Evolutionary conservation across 345 rosid genomes (phyloP), one percentile per base, ranked within the genome.

Genomic region (Theobroma cacao): DNA sequence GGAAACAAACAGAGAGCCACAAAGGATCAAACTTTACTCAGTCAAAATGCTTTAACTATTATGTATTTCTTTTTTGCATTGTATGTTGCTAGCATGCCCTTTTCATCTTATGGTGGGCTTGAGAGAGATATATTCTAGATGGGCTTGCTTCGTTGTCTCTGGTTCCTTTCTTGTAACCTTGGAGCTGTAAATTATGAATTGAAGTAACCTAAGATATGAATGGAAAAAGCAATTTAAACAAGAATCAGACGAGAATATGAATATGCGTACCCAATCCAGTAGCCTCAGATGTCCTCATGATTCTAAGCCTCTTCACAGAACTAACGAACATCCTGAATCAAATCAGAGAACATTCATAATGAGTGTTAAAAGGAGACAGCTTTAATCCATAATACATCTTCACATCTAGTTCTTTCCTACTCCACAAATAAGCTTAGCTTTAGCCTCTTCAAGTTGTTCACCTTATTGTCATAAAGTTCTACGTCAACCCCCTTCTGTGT

Each of bases 231-330:
- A 67, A 45, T 5, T 40, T 73, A 78, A 64, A 61, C 2, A 56
- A 14, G 62, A 82, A 78, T 47, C 26, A 66, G 26, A 18, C 40
- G 76, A 74, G 77, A 67, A 75, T 15, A 63, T 77, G 81, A 47
- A 74, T 36, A 55, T 82, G 50, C 75, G 70, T 86, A 84, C 94
- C 91, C 40, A 89, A 81, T 80, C 98, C 96, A 72, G 88, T 93
- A 48, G 98, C 96, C 59, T 92, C 98, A 8, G 90, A 86, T 59
- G 85, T 88, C 87, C 91, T 88, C 95, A 89, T 92, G 83, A 96
- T 92, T 85, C 94, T 81, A 70, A 96, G 97, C 90, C 97, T 91
- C 87, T 81, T 94, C 80, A 94, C 97, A 2, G 93, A 90, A 76
- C 76, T 72, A 59, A 89, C 79, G 77, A 94, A 96, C 97, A 96